Base-by-base conservation (phyloP, 805 yeast genomes). In the Candida cerambycidarum region DNA sequence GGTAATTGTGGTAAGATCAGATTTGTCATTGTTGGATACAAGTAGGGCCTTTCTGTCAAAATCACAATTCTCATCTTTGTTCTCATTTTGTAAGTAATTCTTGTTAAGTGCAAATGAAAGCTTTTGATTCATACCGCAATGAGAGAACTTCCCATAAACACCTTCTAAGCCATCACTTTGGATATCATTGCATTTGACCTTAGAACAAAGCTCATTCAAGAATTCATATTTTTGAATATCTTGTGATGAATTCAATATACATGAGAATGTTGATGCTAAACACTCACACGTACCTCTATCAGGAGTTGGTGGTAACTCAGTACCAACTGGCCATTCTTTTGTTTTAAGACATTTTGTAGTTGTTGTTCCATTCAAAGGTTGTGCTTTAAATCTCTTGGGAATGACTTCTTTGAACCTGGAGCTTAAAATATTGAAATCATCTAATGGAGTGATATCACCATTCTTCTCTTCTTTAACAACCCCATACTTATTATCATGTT, bases 251-350 rank as follows among this genome's bases (percentile, higher is more conserved):
- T 55, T 46, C 21, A 61, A 53, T 31, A 69, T 58, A 51, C 79
- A 75, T 1, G 65, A 51, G 4, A 71, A 51, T 4, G 70, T 62
- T 7, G 69, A 51, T 57, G 69, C 62, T 23, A 73, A 55, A 48
- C 79, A 74, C 45, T 68, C 75, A 54, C 79, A 75, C 39, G 65
- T 58, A 12, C 64, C 67, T 8, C 59, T 47, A 43, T 69, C 65
- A 2, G 80, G 79, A 1, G 67, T 61, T 5, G 55, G 61, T 0
- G 79, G 79, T 24, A 73, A 48, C 1, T 32, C 34, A 3, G 29
- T 33, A 14, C 63, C 50, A 1, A 52, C 60, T 10, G 48, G 42
- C 62, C 65, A 58, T 16, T 25, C 21, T 7, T 39, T 32, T 2
- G 27, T 24, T 6, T 4, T 32, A 15, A 25, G 14, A 32, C 48